phyloP scores from a whole-genome alignment of 805 yeast genomes.

The Starmerella bombi region DNA sequence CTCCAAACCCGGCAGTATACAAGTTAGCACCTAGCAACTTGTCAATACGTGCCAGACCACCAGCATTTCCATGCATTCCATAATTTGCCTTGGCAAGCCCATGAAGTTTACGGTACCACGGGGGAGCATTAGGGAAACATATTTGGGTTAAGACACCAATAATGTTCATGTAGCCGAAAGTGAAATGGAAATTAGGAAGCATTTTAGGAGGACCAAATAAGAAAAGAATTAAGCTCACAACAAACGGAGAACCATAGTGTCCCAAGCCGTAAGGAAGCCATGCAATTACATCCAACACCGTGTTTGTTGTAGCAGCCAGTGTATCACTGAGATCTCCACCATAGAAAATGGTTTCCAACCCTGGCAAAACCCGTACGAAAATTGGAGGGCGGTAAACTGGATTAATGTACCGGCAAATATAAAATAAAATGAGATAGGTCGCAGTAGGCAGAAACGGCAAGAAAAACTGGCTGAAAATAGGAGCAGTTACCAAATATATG shows the following conservation, averaged over 20 bases:
- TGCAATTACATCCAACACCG: conserved; percentile 66
- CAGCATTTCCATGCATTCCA: conserved; percentile 86
- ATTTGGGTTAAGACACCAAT: conserved; percentile 74
- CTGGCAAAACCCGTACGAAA: conserved; percentile 75
- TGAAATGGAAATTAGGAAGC: conserved; percentile 71
- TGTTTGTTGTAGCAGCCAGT: conserved; percentile 55
- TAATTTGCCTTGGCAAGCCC: conserved; percentile 86
- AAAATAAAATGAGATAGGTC: conserved; percentile 75
- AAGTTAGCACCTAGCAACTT: conserved; percentile 60
- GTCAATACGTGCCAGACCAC: conserved; percentile 86
- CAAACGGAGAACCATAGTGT: conserved; percentile 83
- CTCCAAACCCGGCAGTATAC: conserved; percentile 68
- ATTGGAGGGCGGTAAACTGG: conserved; percentile 72
- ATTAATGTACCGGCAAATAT: conserved; percentile 63
- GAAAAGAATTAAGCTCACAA: conserved; percentile 64
- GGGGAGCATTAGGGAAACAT: conserved; percentile 87
- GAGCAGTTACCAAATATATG: conserved; percentile 42
- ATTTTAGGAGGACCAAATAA: conserved; percentile 86
- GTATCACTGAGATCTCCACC: conserved; percentile 83
- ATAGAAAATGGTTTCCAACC: conserved; percentile 78
- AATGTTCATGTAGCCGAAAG: conserved; percentile 90
- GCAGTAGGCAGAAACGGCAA: conserved; percentile 70
- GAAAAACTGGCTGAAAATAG: conserved; percentile 73
- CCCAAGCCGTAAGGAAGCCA: conserved; percentile 91
- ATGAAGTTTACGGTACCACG: conserved; percentile 82